Conservation (phyloP, 805 yeast species). For the Lipomyces japonicus region DNA sequence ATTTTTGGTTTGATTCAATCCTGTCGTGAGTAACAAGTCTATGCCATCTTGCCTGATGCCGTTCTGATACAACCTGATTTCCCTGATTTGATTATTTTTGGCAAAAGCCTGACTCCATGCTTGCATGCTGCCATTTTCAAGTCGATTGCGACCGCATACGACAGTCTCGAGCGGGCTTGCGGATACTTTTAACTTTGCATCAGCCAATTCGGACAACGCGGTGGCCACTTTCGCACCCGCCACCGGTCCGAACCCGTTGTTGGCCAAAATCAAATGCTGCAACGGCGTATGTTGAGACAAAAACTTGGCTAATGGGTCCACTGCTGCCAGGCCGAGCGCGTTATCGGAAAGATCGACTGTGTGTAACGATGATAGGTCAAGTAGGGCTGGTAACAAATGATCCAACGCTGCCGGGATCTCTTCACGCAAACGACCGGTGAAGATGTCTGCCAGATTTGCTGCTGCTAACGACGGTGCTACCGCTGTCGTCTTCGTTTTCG, state of each 20-base stretch:
- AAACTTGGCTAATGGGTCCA: conserved; percentile 79
- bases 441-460: conserved; percentile 78
- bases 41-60: conserved; percentile 97
- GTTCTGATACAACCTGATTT: conserved; percentile 82
- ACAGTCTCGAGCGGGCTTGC: conserved; percentile 56
- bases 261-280: conserved; percentile 82
- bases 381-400: conserved; percentile 66
- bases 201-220: conserved; percentile 69
- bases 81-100: conserved; percentile 65
- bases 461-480: too few species aligned
- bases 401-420: conserved; percentile 86
- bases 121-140: conserved; percentile 90
- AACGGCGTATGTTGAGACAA: conserved; percentile 71
- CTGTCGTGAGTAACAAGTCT: conserved; percentile 64
- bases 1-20: conserved; percentile 58
- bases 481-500: too few species aligned
- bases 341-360: conserved; percentile 86
- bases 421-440: conserved; percentile 89
- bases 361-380: conserved; percentile 62
- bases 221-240: conserved; percentile 94
- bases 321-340: conserved; percentile 94
- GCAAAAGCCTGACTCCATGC: conserved; percentile 81
- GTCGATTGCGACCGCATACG: conserved; percentile 94
- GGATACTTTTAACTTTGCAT: conserved; percentile 52
- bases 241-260: conserved; percentile 97